phyloP scores from a whole-genome alignment of 129 eudicot genomes.

The Helianthus tuberosus region DNA sequence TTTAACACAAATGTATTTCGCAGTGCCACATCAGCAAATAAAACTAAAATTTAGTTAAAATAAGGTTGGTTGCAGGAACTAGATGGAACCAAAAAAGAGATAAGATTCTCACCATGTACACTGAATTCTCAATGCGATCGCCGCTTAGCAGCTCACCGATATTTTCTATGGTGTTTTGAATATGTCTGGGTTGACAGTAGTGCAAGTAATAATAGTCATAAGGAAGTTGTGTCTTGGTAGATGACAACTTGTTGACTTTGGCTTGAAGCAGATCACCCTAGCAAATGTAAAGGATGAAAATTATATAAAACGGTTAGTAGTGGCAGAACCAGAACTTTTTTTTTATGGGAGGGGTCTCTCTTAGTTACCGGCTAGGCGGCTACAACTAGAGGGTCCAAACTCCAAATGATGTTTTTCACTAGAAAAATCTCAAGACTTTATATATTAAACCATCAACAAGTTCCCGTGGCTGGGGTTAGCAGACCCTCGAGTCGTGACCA shows the following conservation, averaged over 20 bases:
- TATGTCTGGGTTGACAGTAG: slow-evolving; percentile 66
- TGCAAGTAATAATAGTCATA: slow-evolving; percentile 84
- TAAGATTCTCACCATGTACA: slow-evolving; percentile 55
- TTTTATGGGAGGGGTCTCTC: too few relatives aligned
- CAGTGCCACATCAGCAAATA: too few relatives aligned
- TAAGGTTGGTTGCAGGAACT: neutral
- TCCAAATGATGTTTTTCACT: too few relatives aligned
- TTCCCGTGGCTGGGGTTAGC: too few relatives aligned
- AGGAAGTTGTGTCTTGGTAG: slow-evolving; percentile 87
- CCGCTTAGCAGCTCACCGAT: slow-evolving; percentile 86
- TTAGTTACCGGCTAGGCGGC: too few relatives aligned
- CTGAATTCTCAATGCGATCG: slow-evolving; percentile 81
- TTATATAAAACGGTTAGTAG: neutral
- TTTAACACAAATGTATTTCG: neutral
- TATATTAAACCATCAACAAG: too few relatives aligned
- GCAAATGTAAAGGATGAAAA: neutral
- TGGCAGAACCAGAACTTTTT: too few relatives aligned
- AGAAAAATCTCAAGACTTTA: too few relatives aligned
- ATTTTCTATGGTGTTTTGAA: slow-evolving; percentile 64
- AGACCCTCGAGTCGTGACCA: too few relatives aligned
- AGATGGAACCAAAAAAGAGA: neutral
- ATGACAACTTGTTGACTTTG: slow-evolving; percentile 85
- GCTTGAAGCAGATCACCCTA: slow-evolving; percentile 84
- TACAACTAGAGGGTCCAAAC: too few relatives aligned
- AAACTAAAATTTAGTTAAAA: neutral